phyloP scores from a whole-genome alignment of 257 asterid species.

The Nicotiana tabacum region DNA sequence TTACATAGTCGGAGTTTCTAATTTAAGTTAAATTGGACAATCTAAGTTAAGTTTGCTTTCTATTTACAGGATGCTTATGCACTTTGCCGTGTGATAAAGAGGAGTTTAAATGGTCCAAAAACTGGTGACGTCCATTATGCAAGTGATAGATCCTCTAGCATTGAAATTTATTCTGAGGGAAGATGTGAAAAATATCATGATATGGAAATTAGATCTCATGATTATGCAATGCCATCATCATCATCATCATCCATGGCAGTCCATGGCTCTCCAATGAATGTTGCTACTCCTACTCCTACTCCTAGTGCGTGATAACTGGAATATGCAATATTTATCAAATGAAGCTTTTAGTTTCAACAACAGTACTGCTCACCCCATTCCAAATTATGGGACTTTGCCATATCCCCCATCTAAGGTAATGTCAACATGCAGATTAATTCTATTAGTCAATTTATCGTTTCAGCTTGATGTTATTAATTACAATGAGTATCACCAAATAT shows the following conservation, averaged over 20 bases:
- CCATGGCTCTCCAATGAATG: conserved; percentile 26
- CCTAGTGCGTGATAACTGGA: conserved; percentile 59
- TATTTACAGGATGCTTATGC: conserved; percentile 76
- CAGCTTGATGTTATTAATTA: too few relatives aligned
- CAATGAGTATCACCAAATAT: background rate
- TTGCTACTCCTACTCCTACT: conserved; percentile 10
- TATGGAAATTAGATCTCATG: conserved; percentile 24
- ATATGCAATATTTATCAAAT: conserved; percentile 60
- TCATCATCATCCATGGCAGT: conserved; percentile 28
- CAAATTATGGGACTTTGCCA: conserved; percentile 33
- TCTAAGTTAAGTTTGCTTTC: background rate
- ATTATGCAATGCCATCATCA: conserved; percentile 25
- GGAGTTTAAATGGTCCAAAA: conserved; percentile 60
- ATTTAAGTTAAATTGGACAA: too few relatives aligned
- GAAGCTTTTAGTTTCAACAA: conserved; percentile 49
- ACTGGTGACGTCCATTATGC: conserved; percentile 40
- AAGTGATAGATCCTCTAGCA: conserved; percentile 57
- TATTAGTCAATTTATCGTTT: too few relatives aligned
- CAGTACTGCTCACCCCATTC: conserved; percentile 21
- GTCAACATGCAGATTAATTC: background rate
- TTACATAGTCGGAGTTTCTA: background rate
- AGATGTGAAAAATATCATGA: conserved; percentile 28
- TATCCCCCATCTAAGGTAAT: conserved; percentile 78
- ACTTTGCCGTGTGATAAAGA: conserved; percentile 89
- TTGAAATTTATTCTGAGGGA: conserved; percentile 44